A percentile compares a stretch with the other conserved stretches of the same genome.
phyloP scores from a whole-genome alignment of 305 asterid genomes.

The Ajuga reptans region DNA sequence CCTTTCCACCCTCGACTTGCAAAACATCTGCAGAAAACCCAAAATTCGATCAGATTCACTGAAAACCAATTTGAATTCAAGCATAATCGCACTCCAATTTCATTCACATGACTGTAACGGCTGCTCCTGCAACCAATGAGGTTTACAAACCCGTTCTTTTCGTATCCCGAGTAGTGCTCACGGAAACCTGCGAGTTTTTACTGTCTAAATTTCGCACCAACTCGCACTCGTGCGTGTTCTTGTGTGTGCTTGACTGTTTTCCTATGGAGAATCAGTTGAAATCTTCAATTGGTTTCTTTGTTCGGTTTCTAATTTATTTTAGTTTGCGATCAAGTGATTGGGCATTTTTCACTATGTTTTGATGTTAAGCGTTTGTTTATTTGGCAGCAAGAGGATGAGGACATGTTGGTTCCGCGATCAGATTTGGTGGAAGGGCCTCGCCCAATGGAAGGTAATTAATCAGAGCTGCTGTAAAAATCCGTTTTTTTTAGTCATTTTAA shows the following conservation, averaged over 20 bases:
- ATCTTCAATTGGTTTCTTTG: constrained; percentile 7
- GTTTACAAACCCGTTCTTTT: constrained; percentile 15
- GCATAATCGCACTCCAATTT: constrained; percentile 1
- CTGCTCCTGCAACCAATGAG: constrained; percentile 31
- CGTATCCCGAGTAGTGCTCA: constrained; percentile 1
- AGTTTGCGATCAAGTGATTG: constrained; percentile 29
- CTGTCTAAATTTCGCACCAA: background rate
- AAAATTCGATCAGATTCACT: constrained; percentile 9
- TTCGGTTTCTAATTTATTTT: constrained; percentile 11
- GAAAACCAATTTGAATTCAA: background rate
- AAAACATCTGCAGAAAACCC: constrained; percentile 2
- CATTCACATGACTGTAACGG: constrained; percentile 25
- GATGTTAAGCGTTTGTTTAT: background rate
- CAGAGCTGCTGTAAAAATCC: background rate
- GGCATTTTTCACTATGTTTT: constrained; percentile 18
- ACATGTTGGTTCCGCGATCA: constrained; percentile 51
- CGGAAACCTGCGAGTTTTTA: constrained; percentile 4
- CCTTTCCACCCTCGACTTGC: constrained; percentile 21
- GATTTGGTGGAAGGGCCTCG: constrained; percentile 48
- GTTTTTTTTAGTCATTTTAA: background rate
- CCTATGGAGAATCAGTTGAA: constrained; percentile 9
- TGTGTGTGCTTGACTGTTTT: background rate
- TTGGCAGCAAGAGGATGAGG: constrained; percentile 46
- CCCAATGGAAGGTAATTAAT: constrained; percentile 42
- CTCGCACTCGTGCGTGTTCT: background rate